Conservation (phyloP, 163 green algal species). For the Chlamydomonas reinhardtii region DNA sequence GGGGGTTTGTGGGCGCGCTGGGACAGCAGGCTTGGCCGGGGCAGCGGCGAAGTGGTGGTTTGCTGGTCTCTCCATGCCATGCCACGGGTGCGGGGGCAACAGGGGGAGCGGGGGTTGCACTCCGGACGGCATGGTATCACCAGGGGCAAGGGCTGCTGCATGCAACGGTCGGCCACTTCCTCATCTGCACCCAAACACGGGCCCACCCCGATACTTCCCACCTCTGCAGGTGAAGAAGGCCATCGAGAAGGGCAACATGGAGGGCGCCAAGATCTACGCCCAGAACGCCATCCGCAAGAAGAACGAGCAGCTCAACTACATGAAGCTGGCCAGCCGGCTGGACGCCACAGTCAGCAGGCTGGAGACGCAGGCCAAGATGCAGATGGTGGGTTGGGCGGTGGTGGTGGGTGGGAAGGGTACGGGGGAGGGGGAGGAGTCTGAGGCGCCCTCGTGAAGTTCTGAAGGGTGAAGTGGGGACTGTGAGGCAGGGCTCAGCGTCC, state of each 20-base stretch:
- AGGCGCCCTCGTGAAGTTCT: too few relatives aligned
- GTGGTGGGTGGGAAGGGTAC: background rate
- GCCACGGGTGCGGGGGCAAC: too few relatives aligned
- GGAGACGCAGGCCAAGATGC: conserved; percentile 93
- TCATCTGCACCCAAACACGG: background rate
- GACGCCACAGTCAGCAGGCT: conserved; percentile 94
- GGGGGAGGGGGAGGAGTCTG: background rate
- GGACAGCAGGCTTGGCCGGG: too few relatives aligned
- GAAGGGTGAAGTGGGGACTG: too few relatives aligned
- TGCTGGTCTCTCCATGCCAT: too few relatives aligned
- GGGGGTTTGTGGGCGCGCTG: background rate
- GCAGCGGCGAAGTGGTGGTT: too few relatives aligned
- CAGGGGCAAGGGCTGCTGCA: too few relatives aligned
- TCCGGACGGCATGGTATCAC: too few relatives aligned
- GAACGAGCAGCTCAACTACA: conserved; percentile 96
- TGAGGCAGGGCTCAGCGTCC: too few relatives aligned
- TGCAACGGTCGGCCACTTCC: too few relatives aligned
- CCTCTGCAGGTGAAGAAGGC: conserved; percentile 92
- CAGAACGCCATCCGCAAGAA: conserved; percentile 98
- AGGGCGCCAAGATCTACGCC: conserved; percentile 96
- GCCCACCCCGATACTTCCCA: too few relatives aligned
- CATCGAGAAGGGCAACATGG: conserved; percentile 99
- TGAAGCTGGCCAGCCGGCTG: conserved; percentile 89
- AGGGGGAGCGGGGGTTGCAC: too few relatives aligned
- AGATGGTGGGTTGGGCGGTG: conserved; percentile 47